phyloP scores from a whole-genome alignment of 2,329 filamentous ascomycete genomes.

The Grosmannia clavigera region DNA sequence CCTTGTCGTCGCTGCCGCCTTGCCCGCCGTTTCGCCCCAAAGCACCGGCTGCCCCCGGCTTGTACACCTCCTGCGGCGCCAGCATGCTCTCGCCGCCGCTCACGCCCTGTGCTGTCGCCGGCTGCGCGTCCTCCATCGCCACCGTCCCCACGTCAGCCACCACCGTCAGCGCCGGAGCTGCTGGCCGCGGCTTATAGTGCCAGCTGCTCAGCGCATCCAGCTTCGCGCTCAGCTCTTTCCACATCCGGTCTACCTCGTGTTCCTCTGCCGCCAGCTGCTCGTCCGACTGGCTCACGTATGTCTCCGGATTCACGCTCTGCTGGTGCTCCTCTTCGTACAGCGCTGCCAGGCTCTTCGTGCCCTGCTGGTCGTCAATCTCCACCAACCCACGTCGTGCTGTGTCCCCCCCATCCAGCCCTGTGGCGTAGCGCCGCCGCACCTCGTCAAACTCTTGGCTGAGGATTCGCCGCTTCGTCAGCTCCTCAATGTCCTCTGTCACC shows the following conservation, averaged over 20 bases:
- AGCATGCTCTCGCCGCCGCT: conserved; percentile 59
- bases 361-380: conserved; percentile 76
- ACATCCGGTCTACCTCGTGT: conserved; percentile 68
- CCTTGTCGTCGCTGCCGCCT: conserved; percentile 2
- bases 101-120: conserved; percentile 65
- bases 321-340: conserved; percentile 91
- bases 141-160: conserved; percentile 86
- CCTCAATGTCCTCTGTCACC: conserved; percentile 81
- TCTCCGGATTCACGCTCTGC: conserved; percentile 61
- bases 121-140: conserved; percentile 89
- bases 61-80: conserved; percentile 90
- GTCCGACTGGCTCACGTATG: conserved; percentile 68
- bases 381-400: conserved; percentile 56
- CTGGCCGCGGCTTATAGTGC: conserved; percentile 87
- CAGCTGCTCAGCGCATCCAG: conserved; percentile 85
- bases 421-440: conserved; percentile 62
- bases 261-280: conserved; percentile 76
- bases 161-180: conserved; percentile 70
- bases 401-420: conserved; percentile 38
- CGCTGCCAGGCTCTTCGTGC: conserved; percentile 77
- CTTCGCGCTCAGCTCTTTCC: conserved; percentile 67
- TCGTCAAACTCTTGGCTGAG: conserved; percentile 87
- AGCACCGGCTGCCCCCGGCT: conserved; percentile 62
- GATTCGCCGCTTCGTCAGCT: conserved; percentile 87
- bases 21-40: neutral